Evolutionary conservation across 306 rosid genomes (phyloP).

Genomic region (Castanea sativa): DNA sequence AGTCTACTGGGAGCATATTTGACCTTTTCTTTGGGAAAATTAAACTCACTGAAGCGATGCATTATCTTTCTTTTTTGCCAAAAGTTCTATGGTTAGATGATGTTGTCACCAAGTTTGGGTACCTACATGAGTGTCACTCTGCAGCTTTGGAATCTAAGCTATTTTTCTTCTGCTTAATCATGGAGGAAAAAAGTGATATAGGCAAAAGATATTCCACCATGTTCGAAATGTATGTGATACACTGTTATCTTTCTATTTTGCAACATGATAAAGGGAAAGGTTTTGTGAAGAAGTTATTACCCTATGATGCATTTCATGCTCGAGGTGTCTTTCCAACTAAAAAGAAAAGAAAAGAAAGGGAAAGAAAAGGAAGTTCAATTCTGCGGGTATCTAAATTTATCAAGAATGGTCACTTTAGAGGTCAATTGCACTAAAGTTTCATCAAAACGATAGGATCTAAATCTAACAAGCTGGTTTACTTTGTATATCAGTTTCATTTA

Average conservation of each 20-base stretch:
- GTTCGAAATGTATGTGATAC: constrained; percentile 10
- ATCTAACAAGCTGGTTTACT: constrained; percentile 24
- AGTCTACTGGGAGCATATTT: constrained; percentile 6
- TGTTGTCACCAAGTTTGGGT: constrained; percentile 49
- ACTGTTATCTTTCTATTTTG: not conserved
- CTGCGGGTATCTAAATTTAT: constrained; percentile 1
- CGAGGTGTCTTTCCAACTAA: constrained; percentile 20
- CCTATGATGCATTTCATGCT: constrained; percentile 28
- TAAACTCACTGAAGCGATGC: constrained; percentile 8
- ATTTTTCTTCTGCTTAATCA: constrained; percentile 37
- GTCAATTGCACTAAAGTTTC: constrained; percentile 29
- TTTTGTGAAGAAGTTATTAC: constrained; percentile 24
- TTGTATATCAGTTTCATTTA: not conserved
- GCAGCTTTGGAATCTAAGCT: constrained; percentile 17
- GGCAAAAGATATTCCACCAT: constrained; percentile 25
- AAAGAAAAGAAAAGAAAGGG: not conserved
- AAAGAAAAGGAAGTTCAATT: not conserved
- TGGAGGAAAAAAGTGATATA: constrained; percentile 15
- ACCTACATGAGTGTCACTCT: constrained; percentile 30
- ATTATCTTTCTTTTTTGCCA: not conserved
- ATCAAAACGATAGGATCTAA: constrained; percentile 29
- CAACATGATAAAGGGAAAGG: constrained; percentile 4
- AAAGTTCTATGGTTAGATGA: constrained; percentile 31
- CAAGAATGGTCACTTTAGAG: constrained; percentile 34
- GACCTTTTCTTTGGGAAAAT: constrained; percentile 16